These are phyloP conservation scores for Botrytis pseudocinerea DNA, from an alignment of 2,329 filamentous ascomycete species.

Conservation along the genomic window DNA sequence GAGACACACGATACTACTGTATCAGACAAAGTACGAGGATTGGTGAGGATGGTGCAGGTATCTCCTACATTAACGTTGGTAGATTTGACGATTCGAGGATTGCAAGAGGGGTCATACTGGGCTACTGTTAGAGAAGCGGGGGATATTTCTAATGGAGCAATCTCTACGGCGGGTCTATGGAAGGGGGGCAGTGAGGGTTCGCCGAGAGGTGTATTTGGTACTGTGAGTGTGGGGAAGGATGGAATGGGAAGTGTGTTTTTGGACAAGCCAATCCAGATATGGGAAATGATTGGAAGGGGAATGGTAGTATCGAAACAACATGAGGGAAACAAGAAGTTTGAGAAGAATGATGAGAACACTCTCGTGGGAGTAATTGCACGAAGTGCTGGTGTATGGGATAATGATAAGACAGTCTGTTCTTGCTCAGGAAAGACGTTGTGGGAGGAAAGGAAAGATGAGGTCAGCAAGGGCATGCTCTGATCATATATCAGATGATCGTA, in stretches of 20 bases:
- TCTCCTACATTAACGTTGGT: slow-evolving; percentile 75
- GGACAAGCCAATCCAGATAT: slow-evolving; percentile 80
- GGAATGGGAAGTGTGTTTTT: slow-evolving; percentile 80
- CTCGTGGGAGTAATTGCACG: slow-evolving; percentile 91
- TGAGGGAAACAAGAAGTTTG: slow-evolving; percentile 57
- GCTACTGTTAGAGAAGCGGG: slow-evolving; percentile 85
- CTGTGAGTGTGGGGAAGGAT: slow-evolving; percentile 70
- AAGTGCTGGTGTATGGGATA: slow-evolving; percentile 98
- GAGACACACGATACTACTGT: slow-evolving; percentile 72
- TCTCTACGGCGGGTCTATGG: slow-evolving; percentile 81
- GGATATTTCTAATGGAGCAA: slow-evolving; percentile 81
- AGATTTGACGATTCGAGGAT: slow-evolving; percentile 82
- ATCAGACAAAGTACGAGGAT: slow-evolving; percentile 72
- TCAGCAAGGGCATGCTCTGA: slow-evolving; percentile 86
- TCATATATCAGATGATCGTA: slow-evolving; percentile 32
- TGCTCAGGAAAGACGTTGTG: slow-evolving; percentile 98
- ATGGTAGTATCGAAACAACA: slow-evolving; percentile 76
- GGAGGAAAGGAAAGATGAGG: slow-evolving; percentile 92
- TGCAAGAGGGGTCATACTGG: slow-evolving; percentile 77
- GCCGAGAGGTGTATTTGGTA: slow-evolving; percentile 67
- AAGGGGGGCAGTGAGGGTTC: slow-evolving; percentile 47
- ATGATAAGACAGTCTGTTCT: slow-evolving; percentile 97
- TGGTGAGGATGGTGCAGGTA: slow-evolving; percentile 93
- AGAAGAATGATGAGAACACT: slow-evolving; percentile 78
- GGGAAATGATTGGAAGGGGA: slow-evolving; percentile 94